Base-by-base conservation (phyloP, 225 moss, liverwort and hornwort species). In the Anthoceros angustus region DNA sequence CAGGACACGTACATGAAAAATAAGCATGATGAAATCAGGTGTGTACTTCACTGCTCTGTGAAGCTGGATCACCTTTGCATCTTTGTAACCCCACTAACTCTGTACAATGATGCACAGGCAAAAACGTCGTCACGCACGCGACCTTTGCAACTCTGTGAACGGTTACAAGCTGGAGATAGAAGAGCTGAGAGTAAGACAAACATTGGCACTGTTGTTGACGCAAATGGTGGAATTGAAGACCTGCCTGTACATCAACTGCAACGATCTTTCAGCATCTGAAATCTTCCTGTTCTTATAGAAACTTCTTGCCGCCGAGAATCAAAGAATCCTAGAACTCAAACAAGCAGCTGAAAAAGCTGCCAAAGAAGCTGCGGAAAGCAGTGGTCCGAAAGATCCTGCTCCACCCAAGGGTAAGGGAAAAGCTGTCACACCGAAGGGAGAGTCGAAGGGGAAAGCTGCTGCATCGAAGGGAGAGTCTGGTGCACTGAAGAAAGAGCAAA, bases 101-200 rank as follows among this genome's bases (percentile, higher is more conserved):
- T 46, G 55, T 18, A 5, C n/a, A 4, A 23, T 55, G 55, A 32
- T 32, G 32, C 32, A 32, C 55, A 55, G 55, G 55, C 55, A 55
- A 15, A 55, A 55, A 55, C 18, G 55, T 18, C 55, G 55, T 55
- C 23, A 55, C 23, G n/a, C n/a, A 20, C 18, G 55, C n/a, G 23
- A 55, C 23, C 55, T 55, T 15, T 18, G 8, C 55, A 55, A 15
- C 23, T 18, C 55, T 20, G n/a, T 55, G 18, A 55, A 55, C 55
- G 55, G 55, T 9, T 55, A 55, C 55, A 55, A 55, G n/a, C 23
- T 55, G 55, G 55, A 55, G 55, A 55, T 55, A 18, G 55, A 55
- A 20, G 55, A 55, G 14, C n/a, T 55, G 55, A 55, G 23, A 55
- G 55, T 55, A 55, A 15, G 55, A 7, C n/a, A 18, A 7, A 7